Base-by-base conservation (phyloP, 305 asterid species). In the Nicotiana rustica region DNA sequence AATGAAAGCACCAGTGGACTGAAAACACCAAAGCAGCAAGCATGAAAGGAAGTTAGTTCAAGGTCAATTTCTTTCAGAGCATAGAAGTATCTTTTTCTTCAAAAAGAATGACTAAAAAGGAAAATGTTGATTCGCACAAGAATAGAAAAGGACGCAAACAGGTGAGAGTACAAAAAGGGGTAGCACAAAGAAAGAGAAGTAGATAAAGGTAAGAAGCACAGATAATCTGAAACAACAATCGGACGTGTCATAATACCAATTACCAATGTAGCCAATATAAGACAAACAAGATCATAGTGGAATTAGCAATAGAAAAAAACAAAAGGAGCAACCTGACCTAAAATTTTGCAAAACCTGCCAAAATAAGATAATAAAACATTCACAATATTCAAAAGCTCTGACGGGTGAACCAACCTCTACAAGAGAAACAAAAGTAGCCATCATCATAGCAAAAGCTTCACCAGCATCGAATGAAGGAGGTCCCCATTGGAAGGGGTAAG, bases 401-500 rank as follows among this genome's bases (percentile, higher is more conserved):
- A 35, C 61, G 19, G 25, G 79, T 82, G 85, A 82, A 77, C 83
- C 49, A 70, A 95, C 97, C 97, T 95, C 98, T 4, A 95, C 93
- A 67, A 95, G 97, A 79, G 97, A 96, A 67, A 95, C 98, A 86
- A 95, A 93, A 59, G 97, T 91, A 57, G 98, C 95, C 96, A 91
- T 92, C 98, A 95, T 95, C 98, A 95, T 93, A 15, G 97, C 98
- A 86, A 95, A 95, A 82, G 98, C 94, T 86, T 95, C 98, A 62
- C 98, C 98, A 33, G 98, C 98, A 88, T 93, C 94, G 84, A 95
- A 95, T 12, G 98, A 95, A 79, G 98, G 98, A 44, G 97, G 92
- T 86, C 97, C 98, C 98, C 98, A 95, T 80, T 95, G 98, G 84
- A 95, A 95, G 60, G 98, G 97, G 84, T 95, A 95, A n/a, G 98